Base-by-base conservation (phyloP, 306 rosid genomes). In the Corylus heterophylla region DNA sequence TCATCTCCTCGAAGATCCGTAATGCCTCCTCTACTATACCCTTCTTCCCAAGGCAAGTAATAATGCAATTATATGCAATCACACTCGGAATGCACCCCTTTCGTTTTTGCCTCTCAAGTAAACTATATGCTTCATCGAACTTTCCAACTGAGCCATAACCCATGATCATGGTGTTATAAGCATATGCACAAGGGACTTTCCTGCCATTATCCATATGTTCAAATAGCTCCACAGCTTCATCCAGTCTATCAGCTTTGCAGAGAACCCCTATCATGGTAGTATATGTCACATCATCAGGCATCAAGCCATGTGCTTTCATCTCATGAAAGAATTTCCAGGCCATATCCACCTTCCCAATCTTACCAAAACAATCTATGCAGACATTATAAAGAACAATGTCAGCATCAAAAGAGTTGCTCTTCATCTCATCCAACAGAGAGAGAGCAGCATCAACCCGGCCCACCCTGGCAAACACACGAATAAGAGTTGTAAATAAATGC, bases 291-390 rank as follows among this genome's bases (percentile, higher is more conserved):
- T 95, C 94, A 2, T 95, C 98, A 18, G 97, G 98, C 55, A 81
- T 71, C 82, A 92, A 80, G 2, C 92, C 95, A 50, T 84, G 89
- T 29, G 89, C 84, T 84, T 85, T 89, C 90, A 95, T 87, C 85
- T 95, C 98, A 83, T 95, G 97, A 89, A 92, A 95, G 81, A 95
- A 90, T 80, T 95, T 92, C 98, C 98, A 95, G 69, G 98, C 97
- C 93, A 95, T 95, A 82, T 95, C 98, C 81, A 95, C 89, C 80
- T 90, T 92, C 66, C 98, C 97, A 47, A 82, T 88, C 84, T 91
- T 95, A 29, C 98, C 98, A 82, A 92, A 95, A 83, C 94, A 91
- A 58, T 95, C 95, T 69, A 95, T 91, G 70, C 98, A 95, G 73
- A 95, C 97, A 82, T 95, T 95, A 77, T 91, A 95, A 69, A 95